These are phyloP conservation scores for Aspergillus incahuasiensis DNA, from an alignment of 495 filamentous ascomycete species.

Conservation along the genomic window DNA sequence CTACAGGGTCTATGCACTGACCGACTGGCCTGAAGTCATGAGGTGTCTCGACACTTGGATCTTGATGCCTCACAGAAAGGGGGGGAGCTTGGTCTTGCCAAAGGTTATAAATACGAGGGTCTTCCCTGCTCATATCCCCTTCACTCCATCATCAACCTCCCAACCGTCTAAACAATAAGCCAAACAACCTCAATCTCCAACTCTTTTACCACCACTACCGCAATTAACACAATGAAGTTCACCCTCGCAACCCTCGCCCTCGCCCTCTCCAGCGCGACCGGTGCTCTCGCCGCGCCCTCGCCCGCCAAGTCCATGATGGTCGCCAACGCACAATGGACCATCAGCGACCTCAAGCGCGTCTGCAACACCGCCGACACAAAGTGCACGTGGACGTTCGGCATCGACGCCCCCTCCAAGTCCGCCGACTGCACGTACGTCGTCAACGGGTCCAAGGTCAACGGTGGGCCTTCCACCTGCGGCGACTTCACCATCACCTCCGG, in stretches of 20 bases:
- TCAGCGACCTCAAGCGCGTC: background rate
- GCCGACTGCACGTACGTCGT: constrained; percentile 2
- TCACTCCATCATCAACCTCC: background rate
- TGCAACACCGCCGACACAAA: constrained; percentile 1
- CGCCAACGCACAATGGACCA: background rate
- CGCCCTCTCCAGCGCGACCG: background rate
- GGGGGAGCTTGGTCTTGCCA: background rate
- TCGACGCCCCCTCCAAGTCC: background rate
- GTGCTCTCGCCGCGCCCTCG: background rate
- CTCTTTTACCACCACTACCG: background rate
- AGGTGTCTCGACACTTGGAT: background rate
- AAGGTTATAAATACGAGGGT: background rate
- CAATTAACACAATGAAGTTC: constrained; percentile 4
- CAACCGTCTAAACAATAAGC: background rate
- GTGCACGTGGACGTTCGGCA: constrained; percentile 9
- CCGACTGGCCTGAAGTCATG: background rate
- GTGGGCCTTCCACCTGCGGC: background rate
- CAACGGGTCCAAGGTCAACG: background rate
- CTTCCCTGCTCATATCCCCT: background rate
- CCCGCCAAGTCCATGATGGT: constrained; percentile 6
- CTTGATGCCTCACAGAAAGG: background rate
- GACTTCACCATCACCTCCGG: constrained; percentile 4
- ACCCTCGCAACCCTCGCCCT: constrained; percentile 2
- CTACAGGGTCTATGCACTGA: background rate
- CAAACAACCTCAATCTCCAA: background rate